Base-by-base conservation (phyloP, 1,284 basidiomycete genomes). In the Cutaneotrichosporon arboriforme region DNA sequence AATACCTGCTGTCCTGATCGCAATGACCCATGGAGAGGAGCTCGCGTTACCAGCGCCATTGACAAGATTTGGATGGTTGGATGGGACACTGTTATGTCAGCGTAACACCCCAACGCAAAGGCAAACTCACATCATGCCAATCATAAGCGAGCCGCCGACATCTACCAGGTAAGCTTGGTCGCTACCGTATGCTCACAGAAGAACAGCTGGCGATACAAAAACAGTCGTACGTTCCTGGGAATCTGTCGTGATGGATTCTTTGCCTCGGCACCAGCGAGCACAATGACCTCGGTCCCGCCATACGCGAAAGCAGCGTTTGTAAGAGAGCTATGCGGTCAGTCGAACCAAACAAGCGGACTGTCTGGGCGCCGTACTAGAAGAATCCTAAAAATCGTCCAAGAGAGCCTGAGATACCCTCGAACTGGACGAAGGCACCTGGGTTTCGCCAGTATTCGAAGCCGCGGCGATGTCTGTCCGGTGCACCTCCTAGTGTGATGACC, bases 161-260 rank as follows among this genome's bases (percentile, higher is more conserved):
- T 51, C 43, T 45, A 31, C 26, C 26, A 31, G 26, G 43, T 45
- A 26, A 34, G 26, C 31, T 45, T 31, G 26, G 13, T 45, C 4
- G n/a, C 17, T 10, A 18, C 8, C n/a, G 10, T 17, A 14, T 15
- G 33, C 43, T 20, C 20, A 45, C 43, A 14, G 58, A 83, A 76
- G 69, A 85, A 68, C 55, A 77, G 78, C 61, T 92, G 88, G 65
- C 86, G 83, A 60, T 84, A 77, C 70, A 85, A 86, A 21, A 91
- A 87, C 36, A 85, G 78, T 55, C 80, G 79, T 70, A 86, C 84
- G 4, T 88, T 88, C 65, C 83, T 85, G 35, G 84, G 80, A 55
- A 92, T 84, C 66, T 87, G 88, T n/a, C 82, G 80, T 36, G 85
- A 81, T 4, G 69, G 69, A 38, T 67, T 58, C 22, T 51, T 49